Base-by-base conservation (phyloP, 1,139 yeast species). In the Sugiyamaella novakii region DNA sequence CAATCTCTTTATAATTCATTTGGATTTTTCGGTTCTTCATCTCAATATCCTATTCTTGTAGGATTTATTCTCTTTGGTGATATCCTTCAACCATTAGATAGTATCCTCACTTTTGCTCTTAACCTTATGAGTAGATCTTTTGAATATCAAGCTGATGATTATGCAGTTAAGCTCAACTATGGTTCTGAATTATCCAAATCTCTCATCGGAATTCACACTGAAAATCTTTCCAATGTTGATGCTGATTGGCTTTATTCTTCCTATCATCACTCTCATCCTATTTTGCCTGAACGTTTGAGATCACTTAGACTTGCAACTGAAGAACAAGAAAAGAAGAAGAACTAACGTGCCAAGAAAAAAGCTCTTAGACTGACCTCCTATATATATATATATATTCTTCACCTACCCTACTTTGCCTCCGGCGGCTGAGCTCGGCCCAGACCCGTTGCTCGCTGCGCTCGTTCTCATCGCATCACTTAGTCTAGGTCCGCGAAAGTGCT, bases 91-190 rank as follows among this genome's bases (percentile, higher is more conserved):
- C 98, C 98, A 10, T 60, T 89, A 39, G 91, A 85, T 62, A 79
- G 87, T 55, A 66, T 79, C 19, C 67, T 84, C 64, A 79, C 81
- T 54, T 88, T 89, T 60, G 70, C 72, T 30, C 77, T 79, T 74
- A 85, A 87, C 66, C 71, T 83, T 51, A 66, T 87, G 51, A 80
- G 91, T 11, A 84, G 98, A 77, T 80, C 81, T 61, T 85, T 84
- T 60, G 98, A 92, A 72, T 92, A 83, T 63, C 89, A 92, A 70
- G 98, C 98, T 18, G 98, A 92, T 66, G 81, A 77, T 49, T 91
- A 79, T 64, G 97, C 98, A 8, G 81, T 79, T 52, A 73, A 76
- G 46, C 78, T 83, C 58, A 95, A 95, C 24, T 83, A 82, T 64
- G 75, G 85, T 6, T 75, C 77, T 29, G 83, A 82, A 47, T 78